These are phyloP conservation scores for Lentinula lateritia DNA, from an alignment of 768 basidiomycete species.

Conservation along the genomic window DNA sequence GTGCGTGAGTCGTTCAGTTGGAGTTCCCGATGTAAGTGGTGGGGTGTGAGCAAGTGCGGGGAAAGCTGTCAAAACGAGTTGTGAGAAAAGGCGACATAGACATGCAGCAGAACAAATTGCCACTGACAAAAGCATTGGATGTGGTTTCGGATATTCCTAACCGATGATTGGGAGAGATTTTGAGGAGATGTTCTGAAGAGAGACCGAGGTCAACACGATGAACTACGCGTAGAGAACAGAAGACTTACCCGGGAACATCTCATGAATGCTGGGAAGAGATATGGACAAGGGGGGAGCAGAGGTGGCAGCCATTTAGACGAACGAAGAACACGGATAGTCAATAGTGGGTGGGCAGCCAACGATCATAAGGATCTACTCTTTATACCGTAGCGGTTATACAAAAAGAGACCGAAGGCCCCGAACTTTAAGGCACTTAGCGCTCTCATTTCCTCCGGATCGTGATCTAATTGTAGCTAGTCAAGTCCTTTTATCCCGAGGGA, in stretches of 20 bases:
- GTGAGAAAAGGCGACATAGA: neutral
- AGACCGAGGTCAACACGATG: neutral
- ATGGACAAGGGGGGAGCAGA: neutral
- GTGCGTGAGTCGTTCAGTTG: neutral
- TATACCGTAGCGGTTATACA: neutral
- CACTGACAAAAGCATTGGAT: neutral
- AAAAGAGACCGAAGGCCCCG: neutral
- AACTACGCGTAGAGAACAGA: constrained; percentile 6
- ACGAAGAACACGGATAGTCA: neutral
- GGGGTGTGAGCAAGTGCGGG: neutral
- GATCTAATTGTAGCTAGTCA: neutral
- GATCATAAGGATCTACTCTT: neutral
- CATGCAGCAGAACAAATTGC: neutral
- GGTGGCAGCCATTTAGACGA: neutral
- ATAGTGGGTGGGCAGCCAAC: neutral
- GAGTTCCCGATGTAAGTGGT: neutral
- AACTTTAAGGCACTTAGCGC: neutral
- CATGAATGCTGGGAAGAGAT: constrained; percentile 44
- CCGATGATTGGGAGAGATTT: neutral
- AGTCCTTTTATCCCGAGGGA: neutral
- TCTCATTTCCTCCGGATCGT: neutral
- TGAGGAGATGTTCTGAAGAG: constrained; percentile 14
- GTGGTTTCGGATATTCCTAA: neutral
- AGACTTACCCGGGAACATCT: constrained; percentile 49
- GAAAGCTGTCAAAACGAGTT: neutral